phyloP scores from a whole-genome alignment of 768 basidiomycete species.

The Suillus cothurnatus region DNA sequence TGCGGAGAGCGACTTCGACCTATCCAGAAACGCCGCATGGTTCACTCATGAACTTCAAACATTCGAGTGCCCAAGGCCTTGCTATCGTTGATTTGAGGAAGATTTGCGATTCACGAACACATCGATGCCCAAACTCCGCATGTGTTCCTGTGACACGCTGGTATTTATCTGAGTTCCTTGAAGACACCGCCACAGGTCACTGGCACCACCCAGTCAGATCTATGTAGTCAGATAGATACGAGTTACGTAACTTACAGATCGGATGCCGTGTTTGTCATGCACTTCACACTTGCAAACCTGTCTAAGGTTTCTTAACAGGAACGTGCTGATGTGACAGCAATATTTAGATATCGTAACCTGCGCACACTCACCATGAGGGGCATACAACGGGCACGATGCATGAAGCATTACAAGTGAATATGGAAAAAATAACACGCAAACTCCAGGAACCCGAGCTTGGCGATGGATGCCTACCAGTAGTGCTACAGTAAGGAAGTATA shows the following conservation, averaged over 20 bases:
- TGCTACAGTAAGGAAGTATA: neutral
- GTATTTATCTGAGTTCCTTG: neutral
- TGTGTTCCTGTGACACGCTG: neutral
- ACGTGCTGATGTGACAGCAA: neutral
- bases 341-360: neutral
- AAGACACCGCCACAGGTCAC: neutral
- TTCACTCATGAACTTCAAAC: neutral
- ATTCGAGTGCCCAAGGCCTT: neutral
- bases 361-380: neutral
- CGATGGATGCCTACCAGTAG: neutral
- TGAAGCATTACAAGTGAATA: neutral
- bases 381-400: neutral
- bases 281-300: neutral
- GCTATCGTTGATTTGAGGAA: neutral
- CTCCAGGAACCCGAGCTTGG: constrained; percentile 1
- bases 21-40: neutral
- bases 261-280: neutral
- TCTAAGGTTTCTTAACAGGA: neutral
- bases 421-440: neutral
- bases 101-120: neutral
- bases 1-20: neutral
- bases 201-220: neutral
- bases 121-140: neutral
- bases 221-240: too few species aligned
- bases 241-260: neutral